These are phyloP conservation scores for Breynia disticha DNA, from an alignment of 441 rosid genomes.

Conservation along the genomic window DNA sequence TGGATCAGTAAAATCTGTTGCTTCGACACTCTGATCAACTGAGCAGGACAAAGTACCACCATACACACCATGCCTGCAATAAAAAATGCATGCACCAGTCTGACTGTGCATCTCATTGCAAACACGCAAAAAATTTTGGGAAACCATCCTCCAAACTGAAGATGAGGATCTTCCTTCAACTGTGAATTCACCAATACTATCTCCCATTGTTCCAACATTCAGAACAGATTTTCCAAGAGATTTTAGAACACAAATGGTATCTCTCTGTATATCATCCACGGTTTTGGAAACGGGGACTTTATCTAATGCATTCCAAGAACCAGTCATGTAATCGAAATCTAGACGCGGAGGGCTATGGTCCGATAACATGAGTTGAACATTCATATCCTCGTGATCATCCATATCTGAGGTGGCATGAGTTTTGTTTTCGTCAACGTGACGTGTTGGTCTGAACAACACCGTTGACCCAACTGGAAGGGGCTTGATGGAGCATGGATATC, in stretches of 20 bases:
- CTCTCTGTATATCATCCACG: slow-evolving; percentile 8
- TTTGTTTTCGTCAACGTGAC: slow-evolving; percentile 9
- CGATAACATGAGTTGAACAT: slow-evolving; percentile 30
- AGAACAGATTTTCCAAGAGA: slow-evolving; percentile 12
- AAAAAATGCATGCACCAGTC: slow-evolving; percentile 24
- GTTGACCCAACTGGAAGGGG: slow-evolving; percentile 35
- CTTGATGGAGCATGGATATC: slow-evolving; percentile 34
- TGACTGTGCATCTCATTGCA: slow-evolving; percentile 20
- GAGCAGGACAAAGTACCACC: slow-evolving; percentile 22
- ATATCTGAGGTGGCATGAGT: slow-evolving; percentile 6
- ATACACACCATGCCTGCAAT: slow-evolving; percentile 32
- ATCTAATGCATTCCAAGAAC: slow-evolving; percentile 12
- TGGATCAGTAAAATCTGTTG: slow-evolving; percentile 18
- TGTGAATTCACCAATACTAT: slow-evolving; percentile 42
- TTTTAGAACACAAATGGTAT: slow-evolving; percentile 9
- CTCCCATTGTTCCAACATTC: slow-evolving; percentile 13
- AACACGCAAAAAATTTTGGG: slow-evolving; percentile 31
- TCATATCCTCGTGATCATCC: slow-evolving; percentile 21
- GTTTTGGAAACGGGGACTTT: slow-evolving; percentile 14
- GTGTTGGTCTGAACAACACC: slow-evolving; percentile 18
- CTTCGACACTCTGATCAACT: slow-evolving; percentile 12
- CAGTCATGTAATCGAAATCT: slow-evolving; percentile 20
- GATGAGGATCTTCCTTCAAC: slow-evolving; percentile 41
- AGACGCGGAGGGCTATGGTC: slow-evolving; percentile 28
- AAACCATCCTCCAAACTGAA: slow-evolving; percentile 43